Base-by-base conservation (phyloP, 2,329 filamentous ascomycete genomes). In the Sporothrix luriei region DNA sequence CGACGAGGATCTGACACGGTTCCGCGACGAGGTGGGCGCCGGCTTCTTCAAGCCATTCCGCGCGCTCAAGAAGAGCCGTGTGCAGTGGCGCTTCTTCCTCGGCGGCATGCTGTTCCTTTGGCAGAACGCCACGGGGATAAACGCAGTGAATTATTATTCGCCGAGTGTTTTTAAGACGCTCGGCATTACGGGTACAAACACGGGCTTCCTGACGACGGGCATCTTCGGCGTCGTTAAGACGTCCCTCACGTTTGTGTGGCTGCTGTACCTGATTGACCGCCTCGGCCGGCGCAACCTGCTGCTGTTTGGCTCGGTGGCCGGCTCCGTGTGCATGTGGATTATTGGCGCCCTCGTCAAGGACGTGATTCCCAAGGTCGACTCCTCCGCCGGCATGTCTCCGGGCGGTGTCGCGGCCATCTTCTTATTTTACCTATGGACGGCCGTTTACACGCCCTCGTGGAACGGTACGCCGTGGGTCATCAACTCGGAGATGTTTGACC, bases 201-300 rank as follows among this genome's bases (percentile, higher is more conserved):
- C 79, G 0, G 76, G 79, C 49, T 81, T 84, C 72, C 77, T 84
- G 40, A 91, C 90, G 0, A 93, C 91, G 0, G 91, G 91, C 29
- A 87, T 93, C 72, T 93, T 91, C 74, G 91, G 91, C 64, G 88
- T 92, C 1, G 89, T 93, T 76, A 92, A 92, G 82, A 92, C 90
- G 0, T 78, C 84, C 0, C 78, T 90, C 52, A 92, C 90, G 0
- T 77, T 92, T 40, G 71, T 92, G 72, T 93, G 90, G 88, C 82
- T 92, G 16, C 80, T 92, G 71, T 87, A 85, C 76, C 82, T 92
- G 59, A 88, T 92, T 72, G 90, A 92, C 76, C 84, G 83, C 55
- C 72, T 82, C 16, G 83, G 83, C 38, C 82, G 82, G 3, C 82
- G 82, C 68, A 86, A 84, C 26, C 83, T 92, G 21, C 84, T 93